Evolutionary conservation across 2,329 filamentous ascomycete genomes (phyloP), one percentile per base, ranked within the genome.

Genomic region (Penicillium sp.): DNA sequence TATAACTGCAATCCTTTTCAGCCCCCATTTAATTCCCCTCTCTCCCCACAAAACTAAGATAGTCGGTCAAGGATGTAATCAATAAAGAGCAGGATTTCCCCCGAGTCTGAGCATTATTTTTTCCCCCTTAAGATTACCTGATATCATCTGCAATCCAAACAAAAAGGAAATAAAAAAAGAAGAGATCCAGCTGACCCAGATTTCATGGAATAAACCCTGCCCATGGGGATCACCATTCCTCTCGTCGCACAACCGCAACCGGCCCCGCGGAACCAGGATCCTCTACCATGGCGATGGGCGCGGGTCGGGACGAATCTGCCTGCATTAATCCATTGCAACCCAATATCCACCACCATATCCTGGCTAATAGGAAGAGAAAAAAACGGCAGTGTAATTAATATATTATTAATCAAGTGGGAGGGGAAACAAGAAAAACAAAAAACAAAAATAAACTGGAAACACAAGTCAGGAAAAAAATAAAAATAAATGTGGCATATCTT

Each of bases 191-290:
- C 13, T 45, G 43, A 45, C 43, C 43, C 43, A 16, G 13, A 16
- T 16, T 19, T 19, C n/a, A 4, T 33, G 31, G 13, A 39, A 46
- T 46, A 8, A 46, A 46, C 16, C 43, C 43, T 26, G 43, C 22
- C 26, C 22, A 26, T 44, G 19, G 46, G 47, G 49, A 56, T 56
- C 56, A 54, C 56, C 56, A 56, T 48, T 29, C 54, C 45, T 58
- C 57, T 51, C 59, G 65, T 68, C 63, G 65, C 65, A 68, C 66
- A 67, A 64, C 66, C 63, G 67, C 64, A 64, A 66, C 65, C 65
- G 64, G 64, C 61, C 65, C 63, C 64, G 64, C 62, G 58, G 60
- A 61, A 65, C 65, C 57, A 68, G 57, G 58, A 60, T 65, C 52
- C 48, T 58, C 50, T 58, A 55, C 64, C 64, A 66, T 62, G 64